Evolutionary conservation across 345 rosid genomes (phyloP), one percentile per base, ranked within the genome.

Genomic region (Salix koriyanagi): DNA sequence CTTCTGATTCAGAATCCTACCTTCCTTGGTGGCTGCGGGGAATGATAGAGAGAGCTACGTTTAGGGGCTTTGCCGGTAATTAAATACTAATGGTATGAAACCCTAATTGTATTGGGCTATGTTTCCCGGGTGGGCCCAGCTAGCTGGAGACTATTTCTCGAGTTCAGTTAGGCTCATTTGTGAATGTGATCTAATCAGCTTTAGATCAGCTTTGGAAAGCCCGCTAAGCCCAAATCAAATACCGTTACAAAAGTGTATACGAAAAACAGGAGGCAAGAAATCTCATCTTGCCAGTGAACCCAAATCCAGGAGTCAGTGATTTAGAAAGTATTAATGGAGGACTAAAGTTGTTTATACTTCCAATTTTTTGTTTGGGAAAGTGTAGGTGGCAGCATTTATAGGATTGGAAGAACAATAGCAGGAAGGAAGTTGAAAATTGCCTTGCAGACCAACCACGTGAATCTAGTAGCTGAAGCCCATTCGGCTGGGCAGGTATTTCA

Each of bases 1-100:
- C 13, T 56, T 48, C 8, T 26, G 79, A 67, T 67, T 25, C 71
- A 37, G 54, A 84, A 80, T 81, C 85, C 79, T 79, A 70, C 8
- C 48, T 44, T 66, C 37, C 10, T 32, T 1, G 10, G 67, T 11
- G 82, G 84, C 80, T 73, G 85, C 75, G 36, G 32, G 23, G 16
- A 68, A 39, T 3, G 28, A 26, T 7, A 19, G 65, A 23, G n/a
- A 3, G 21, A 1, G 16, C 2, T 1, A 7, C 28, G 1, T 12
- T 1, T 26, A 9, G 71, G 44, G 42, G 64, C 64, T 65, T 34
- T 28, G 67, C 15, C 1, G 30, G 10, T 23, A 16, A 36, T 13
- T 77, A 77, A 71, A 72, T 52, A 36, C 37, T 8, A 6, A 42
- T 12, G 72, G 65, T 6, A 42, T 7, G 72, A 71, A 77, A 77